These are phyloP conservation scores for Teratosphaeria epicoccoides DNA, from an alignment of 2,329 filamentous ascomycete genomes.

Conservation along the genomic window DNA sequence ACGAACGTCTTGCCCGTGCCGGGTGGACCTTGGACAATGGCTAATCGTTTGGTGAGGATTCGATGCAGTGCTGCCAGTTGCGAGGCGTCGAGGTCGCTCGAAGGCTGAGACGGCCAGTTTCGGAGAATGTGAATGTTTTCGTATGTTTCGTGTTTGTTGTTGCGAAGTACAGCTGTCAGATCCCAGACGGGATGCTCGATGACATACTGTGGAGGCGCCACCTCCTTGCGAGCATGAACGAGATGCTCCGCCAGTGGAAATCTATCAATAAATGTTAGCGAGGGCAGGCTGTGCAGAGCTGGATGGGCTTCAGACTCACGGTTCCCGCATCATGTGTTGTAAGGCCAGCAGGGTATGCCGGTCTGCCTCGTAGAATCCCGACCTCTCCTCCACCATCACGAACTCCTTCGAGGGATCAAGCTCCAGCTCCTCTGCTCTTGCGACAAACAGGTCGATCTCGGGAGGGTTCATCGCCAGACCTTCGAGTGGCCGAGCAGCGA, in stretches of 20 bases:
- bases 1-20: constrained; percentile 74
- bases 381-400: constrained; percentile 67
- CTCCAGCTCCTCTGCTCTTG: constrained; percentile 46
- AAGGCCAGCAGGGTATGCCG: constrained; percentile 63
- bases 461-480: constrained; percentile 56
- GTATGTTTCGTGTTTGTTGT: constrained; percentile 27
- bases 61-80: constrained; percentile 58
- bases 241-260: constrained; percentile 56
- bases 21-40: constrained; percentile 76
- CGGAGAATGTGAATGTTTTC: constrained; percentile 44
- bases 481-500: constrained; percentile 57
- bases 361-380: constrained; percentile 66
- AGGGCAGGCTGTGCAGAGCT: background rate
- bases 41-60: constrained; percentile 61
- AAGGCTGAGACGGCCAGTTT: constrained; percentile 40
- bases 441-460: constrained; percentile 66
- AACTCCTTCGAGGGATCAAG: constrained; percentile 60
- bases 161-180: constrained; percentile 28
- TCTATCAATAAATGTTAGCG: constrained; percentile 15
- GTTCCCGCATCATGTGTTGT: constrained; percentile 52
- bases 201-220: constrained; percentile 45
- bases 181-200: constrained; percentile 39
- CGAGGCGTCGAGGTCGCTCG: constrained; percentile 53
- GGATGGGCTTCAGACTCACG: constrained; percentile 20
- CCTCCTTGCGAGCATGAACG: constrained; percentile 36